Evolutionary conservation across 2,329 filamentous ascomycete genomes (phyloP).

Genomic region (Dactylellina leptospora): DNA sequence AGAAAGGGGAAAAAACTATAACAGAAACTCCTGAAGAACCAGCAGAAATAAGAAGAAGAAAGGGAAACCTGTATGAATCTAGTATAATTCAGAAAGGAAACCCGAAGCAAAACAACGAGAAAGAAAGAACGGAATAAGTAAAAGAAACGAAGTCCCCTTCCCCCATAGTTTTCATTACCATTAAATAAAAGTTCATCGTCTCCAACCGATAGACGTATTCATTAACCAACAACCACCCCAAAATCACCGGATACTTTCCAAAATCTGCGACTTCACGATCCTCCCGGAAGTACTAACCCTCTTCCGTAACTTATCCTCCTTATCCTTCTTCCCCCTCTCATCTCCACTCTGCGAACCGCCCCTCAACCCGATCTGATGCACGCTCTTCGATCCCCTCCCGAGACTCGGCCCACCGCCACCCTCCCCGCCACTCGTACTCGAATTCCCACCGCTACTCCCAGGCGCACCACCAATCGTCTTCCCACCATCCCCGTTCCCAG

Average conservation of each 20-base stretch:
- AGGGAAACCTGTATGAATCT: background rate
- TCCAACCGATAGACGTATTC: too few species aligned
- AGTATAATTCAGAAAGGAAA: background rate
- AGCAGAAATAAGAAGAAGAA: background rate
- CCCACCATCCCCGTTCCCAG: constrained; percentile 58
- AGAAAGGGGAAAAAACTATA: background rate
- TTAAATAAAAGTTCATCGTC: background rate
- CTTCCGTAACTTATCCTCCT: constrained; percentile 77
- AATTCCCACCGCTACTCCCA: constrained; percentile 59
- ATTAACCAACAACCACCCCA: background rate
- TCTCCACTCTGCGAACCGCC: constrained; percentile 47
- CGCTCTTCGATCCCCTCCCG: background rate
- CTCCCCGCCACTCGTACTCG: constrained; percentile 31
- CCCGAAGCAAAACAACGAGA: background rate
- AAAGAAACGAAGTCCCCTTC: background rate
- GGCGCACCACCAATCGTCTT: constrained; percentile 66
- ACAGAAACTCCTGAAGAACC: background rate
- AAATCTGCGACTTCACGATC: constrained; percentile 60
- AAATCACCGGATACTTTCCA: constrained; percentile 50
- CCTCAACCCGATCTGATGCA: constrained; percentile 11
- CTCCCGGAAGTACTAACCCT: constrained; percentile 79
- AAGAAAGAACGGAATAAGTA: background rate
- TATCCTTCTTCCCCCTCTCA: constrained; percentile 65
- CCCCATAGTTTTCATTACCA: constrained; percentile 12
- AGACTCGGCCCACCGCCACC: constrained; percentile 55